Conservation (phyloP, 768 basidiomycete genomes). For the Agaricus sinodeliciosus region DNA sequence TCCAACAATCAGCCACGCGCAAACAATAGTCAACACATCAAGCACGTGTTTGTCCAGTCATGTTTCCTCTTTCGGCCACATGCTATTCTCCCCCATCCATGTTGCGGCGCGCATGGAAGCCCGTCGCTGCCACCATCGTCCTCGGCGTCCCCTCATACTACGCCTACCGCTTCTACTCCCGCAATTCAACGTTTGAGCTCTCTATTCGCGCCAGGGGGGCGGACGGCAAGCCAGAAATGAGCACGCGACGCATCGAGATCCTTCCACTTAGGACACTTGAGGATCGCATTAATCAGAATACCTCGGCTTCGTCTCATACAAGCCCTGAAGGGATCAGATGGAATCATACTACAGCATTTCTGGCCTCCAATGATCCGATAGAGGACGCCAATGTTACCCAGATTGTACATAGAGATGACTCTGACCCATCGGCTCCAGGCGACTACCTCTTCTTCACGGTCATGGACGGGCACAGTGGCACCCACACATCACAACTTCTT, state of each 20-base stretch:
- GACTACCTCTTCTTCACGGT: slow-evolving; percentile 83
- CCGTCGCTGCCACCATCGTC: slow-evolving; percentile 48
- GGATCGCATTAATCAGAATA: slow-evolving; percentile 49
- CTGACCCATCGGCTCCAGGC: slow-evolving; percentile 54
- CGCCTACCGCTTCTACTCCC: slow-evolving; percentile 41
- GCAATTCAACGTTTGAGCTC: slow-evolving; percentile 52
- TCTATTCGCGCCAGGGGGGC: slow-evolving; percentile 45
- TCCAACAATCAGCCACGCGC: neutral
- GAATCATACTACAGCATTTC: slow-evolving; percentile 72
- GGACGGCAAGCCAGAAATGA: slow-evolving; percentile 56
- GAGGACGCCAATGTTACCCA: slow-evolving; percentile 82
- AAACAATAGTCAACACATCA: neutral
- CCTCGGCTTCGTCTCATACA: slow-evolving; percentile 35
- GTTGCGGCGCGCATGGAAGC: slow-evolving; percentile 65
- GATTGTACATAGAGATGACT: slow-evolving; percentile 55
- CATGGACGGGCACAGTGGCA: slow-evolving; percentile 89
- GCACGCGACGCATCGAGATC: slow-evolving; percentile 45
- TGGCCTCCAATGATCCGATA: slow-evolving; percentile 85
- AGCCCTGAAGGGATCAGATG: slow-evolving; percentile 55
- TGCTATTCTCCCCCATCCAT: slow-evolving; percentile 27
- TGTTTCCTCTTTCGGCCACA: neutral
- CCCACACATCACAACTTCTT: slow-evolving; percentile 77
- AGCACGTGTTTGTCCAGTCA: slow-evolving; percentile 4
- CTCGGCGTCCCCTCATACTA: slow-evolving; percentile 55
- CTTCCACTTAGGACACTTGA: slow-evolving; percentile 51